Evolutionary conservation across 169 alveolate genomes (phyloP), one percentile per base, ranked within the genome.

Genomic region (Nephromyces sp.): DNA sequence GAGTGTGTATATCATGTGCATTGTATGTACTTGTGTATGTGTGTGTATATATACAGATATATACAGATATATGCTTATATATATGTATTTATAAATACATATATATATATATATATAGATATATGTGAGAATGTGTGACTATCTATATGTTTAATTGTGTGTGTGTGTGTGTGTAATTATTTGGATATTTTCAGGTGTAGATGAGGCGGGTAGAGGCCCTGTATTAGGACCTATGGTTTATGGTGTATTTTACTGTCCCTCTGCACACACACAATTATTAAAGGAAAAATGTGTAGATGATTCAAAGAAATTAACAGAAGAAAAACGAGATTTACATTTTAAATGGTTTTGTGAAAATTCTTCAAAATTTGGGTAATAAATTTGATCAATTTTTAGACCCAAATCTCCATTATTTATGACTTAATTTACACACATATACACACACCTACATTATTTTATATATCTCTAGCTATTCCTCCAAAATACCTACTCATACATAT

Each of bases 171-270:
- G 57, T n/a, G n/a, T n/a, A n/a, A n/a, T n/a, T n/a, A n/a, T n/a
- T n/a, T n/a, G n/a, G n/a, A n/a, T n/a, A n/a, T n/a, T n/a, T 43
- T 63, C 91, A 75, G 99, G 99, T 51, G 92, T 96, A 57, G 99
- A 96, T 82, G 99, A 96, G 73, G 99, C 99, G 6, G 99, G 99
- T 4, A 80, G 99, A 78, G 99, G 99, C 4, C 99, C 98, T 24
- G 99, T 95, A 8, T 76, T 96, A 63, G 99, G 99, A 4, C 98
- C 99, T 22, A 94, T 96, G 98, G 98, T 96, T 32, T 95, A 93
- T 85, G 97, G 96, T 5, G 90, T 97, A 71, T 90, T 94, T 57
- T 92, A 75, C 69, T 95, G 98, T 87, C 92, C 96, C 1, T 84
- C 75, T 6, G 88, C 76, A 32, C 80, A 70, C 63, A 87, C 85